These are phyloP conservation scores for Huntiella decipiens DNA, from an alignment of 2,329 filamentous ascomycete species.

Conservation along the genomic window DNA sequence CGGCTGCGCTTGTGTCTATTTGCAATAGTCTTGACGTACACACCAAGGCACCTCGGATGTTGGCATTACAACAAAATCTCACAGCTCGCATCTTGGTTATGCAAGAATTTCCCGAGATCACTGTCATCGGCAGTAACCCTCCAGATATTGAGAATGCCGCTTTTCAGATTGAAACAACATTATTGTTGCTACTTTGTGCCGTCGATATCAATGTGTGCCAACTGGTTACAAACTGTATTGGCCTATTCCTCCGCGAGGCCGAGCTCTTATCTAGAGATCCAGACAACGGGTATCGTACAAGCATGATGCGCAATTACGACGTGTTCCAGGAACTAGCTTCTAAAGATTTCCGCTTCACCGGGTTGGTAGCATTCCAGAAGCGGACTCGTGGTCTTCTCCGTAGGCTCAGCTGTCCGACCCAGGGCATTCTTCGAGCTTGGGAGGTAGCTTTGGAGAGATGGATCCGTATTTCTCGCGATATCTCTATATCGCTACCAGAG, in stretches of 20 bases:
- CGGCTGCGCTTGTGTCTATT: slow-evolving; percentile 6
- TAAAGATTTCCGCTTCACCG: slow-evolving; percentile 45
- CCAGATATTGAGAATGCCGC: slow-evolving; percentile 33
- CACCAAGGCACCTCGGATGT: slow-evolving; percentile 6
- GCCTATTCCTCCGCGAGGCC: slow-evolving; percentile 41
- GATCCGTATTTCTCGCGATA: slow-evolving; percentile 43
- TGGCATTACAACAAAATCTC: slow-evolving; percentile 28
- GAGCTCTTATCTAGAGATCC: slow-evolving; percentile 31
- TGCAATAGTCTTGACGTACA: slow-evolving; percentile 9
- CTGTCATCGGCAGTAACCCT: slow-evolving; percentile 33
- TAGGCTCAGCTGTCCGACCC: slow-evolving; percentile 40
- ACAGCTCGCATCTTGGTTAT: slow-evolving; percentile 35
- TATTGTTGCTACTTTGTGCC: slow-evolving; percentile 45
- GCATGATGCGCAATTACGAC: slow-evolving; percentile 40
- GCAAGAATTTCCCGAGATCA: slow-evolving; percentile 16
- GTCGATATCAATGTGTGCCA: slow-evolving; percentile 47
- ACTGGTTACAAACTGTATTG: slow-evolving; percentile 41
- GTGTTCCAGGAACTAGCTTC: slow-evolving; percentile 44
- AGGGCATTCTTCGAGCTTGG: slow-evolving; percentile 51
- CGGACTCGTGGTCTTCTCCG: slow-evolving; percentile 39
- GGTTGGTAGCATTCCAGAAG: slow-evolving; percentile 51
- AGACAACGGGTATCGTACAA: slow-evolving; percentile 18
- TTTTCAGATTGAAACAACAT: slow-evolving; percentile 40
- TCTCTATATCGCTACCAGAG: slow-evolving; percentile 33
- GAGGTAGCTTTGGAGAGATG: slow-evolving; percentile 46